phyloP scores from a whole-genome alignment of 2,329 filamentous ascomycete species.

The Sphaerulina populicola region DNA sequence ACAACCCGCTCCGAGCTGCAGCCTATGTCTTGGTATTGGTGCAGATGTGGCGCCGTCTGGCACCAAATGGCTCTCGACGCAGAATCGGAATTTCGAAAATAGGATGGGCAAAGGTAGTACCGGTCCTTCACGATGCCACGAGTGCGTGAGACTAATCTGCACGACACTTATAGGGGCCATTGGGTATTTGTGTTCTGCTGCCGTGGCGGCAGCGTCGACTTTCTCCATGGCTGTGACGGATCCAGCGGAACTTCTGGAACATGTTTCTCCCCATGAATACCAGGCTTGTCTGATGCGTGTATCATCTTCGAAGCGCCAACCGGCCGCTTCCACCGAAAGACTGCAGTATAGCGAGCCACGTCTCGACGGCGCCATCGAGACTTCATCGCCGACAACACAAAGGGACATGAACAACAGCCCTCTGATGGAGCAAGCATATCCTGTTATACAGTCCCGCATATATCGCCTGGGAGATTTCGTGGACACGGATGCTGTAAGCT shows the following conservation, averaged over 20 bases:
- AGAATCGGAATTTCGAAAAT: constrained; percentile 13
- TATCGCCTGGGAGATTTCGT: constrained; percentile 6
- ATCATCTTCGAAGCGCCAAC: background rate
- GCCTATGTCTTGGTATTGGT: constrained; percentile 7
- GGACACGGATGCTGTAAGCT: constrained; percentile 5
- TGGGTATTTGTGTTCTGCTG: constrained; percentile 11
- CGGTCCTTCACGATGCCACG: background rate
- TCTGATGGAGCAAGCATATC: background rate
- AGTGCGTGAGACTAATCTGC: background rate
- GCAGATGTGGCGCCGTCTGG: constrained; percentile 8
- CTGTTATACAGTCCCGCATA: background rate
- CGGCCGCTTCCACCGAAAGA: background rate
- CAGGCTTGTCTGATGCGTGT: no score
- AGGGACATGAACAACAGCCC: background rate
- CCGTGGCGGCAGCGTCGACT: constrained; percentile 4
- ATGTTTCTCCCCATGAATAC: background rate
- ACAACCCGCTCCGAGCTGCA: constrained; percentile 1
- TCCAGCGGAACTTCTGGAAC: background rate
- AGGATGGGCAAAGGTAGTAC: constrained; percentile 9
- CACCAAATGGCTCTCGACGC: constrained; percentile 4
- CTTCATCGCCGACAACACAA: background rate
- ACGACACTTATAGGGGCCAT: background rate
- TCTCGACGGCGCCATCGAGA: background rate
- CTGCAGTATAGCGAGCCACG: background rate
- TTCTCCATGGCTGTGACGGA: constrained; percentile 11